phyloP scores from a whole-genome alignment of 192 early-diverging fungal species.

The Coemansia sp. region DNA sequence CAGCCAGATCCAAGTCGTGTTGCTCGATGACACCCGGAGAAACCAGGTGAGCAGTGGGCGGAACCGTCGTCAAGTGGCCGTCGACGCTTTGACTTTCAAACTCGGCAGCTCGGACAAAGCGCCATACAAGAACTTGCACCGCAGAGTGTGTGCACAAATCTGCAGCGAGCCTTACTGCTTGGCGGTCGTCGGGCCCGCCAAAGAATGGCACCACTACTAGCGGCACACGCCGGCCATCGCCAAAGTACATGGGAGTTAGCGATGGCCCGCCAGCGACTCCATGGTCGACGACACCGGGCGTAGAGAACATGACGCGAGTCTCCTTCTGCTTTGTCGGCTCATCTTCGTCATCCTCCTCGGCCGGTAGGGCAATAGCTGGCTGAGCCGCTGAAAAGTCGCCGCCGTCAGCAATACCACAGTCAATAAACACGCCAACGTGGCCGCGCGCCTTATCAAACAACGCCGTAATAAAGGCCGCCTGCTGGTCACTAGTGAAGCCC shows the following conservation, averaged over 20 bases:
- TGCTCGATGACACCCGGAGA: conserved; percentile 6
- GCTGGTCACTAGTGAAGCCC: conserved; percentile 52
- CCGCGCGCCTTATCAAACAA: conserved; percentile 50
- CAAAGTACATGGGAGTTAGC: conserved; percentile 13
- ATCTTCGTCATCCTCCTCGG: background rate
- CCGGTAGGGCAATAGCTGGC: background rate
- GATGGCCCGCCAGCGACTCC: background rate
- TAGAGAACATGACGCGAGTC: conserved; percentile 10
- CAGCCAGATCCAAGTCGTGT: conserved; percentile 7
- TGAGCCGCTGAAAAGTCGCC: conserved; percentile 4
- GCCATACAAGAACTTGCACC: conserved; percentile 57
- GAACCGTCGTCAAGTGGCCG: conserved; percentile 22
- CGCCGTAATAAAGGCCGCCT: conserved; percentile 49
- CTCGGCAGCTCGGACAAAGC: conserved; percentile 31
- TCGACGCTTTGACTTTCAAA: conserved; percentile 17
- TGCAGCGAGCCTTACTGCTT: conserved; percentile 58
- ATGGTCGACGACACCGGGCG: background rate
- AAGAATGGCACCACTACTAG: conserved; percentile 71
- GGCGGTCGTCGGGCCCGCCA: conserved; percentile 75
- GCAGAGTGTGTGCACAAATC: conserved; percentile 49
- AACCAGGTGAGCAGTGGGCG: conserved; percentile 19
- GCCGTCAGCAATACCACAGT: conserved; percentile 63
- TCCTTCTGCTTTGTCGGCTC: background rate
- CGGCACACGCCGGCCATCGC: conserved; percentile 52
- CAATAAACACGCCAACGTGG: conserved; percentile 65